Base-by-base conservation (phyloP, 108 stramenopile species). In the Stephanodiscus minutulus region DNA sequence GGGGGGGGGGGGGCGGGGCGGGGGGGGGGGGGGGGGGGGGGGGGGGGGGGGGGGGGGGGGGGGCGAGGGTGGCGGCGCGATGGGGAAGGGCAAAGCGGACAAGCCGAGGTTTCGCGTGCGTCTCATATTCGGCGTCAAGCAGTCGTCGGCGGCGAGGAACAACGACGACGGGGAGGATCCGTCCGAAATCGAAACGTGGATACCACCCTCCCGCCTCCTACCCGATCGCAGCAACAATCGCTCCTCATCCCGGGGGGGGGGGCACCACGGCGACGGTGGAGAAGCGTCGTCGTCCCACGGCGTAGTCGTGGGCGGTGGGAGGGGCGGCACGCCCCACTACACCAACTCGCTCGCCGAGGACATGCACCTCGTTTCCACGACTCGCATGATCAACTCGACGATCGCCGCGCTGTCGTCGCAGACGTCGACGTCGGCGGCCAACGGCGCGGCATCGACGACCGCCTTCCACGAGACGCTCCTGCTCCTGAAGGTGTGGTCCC, bases 401-500 rank as follows among this genome's bases (percentile, higher is more conserved):
- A 28, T 79, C 22, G 29, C 71, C 24, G 31, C 76, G 9, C 37
- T 77, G 7, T 28, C 36, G 35, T 2, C 54, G 28, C 21, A 53
- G 27, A 39, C 37, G 55, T 36, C 15, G 39, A 33, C 39, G 21
- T 13, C n/a, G 22, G 28, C 44, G 22, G n/a, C n/a, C n/a, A n/a
- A n/a, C n/a, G n/a, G n/a, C n/a, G n/a, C n/a, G n/a, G n/a, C n/a
- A n/a, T n/a, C n/a, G n/a, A 31, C 21, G 36, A 70, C 75, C 1
- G 72, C 82, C 49, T 84, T 88, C 37, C 62, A 75, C 48, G 84
- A 87, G 52, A 71, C 88, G 1, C 61, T 92, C 41, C 66, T 90
- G 17, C 64, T 95, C 47, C 29, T 87, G n/a, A 90, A 95, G 66
- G 79, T 92, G 11, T 95, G 94, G 94, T 87, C 87, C 33, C 77